Evolutionary conservation across 2,329 filamentous ascomycete genomes (phyloP).

Genomic region (Verticillium tricorpus): DNA sequence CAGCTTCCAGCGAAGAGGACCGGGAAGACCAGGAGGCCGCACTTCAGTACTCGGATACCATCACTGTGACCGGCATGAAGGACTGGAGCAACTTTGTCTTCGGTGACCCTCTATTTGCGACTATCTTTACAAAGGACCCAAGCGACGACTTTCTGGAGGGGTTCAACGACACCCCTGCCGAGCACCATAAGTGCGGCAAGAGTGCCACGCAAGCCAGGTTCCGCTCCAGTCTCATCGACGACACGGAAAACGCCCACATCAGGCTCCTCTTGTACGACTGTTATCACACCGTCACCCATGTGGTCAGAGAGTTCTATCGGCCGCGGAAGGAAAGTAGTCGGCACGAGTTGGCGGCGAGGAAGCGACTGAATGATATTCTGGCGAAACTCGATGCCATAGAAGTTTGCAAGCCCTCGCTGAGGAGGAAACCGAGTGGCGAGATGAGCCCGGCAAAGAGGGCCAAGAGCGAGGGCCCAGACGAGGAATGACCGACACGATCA

Average conservation of each 20-base stretch:
- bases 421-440: constrained; percentile 32
- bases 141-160: constrained; percentile 42
- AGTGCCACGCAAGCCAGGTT: neutral
- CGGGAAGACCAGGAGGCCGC: constrained; percentile 2
- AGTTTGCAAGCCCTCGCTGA: constrained; percentile 12
- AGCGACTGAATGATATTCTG: constrained; percentile 43
- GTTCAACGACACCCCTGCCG: constrained; percentile 28
- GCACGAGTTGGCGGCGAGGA: constrained; percentile 48
- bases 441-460: constrained; percentile 40
- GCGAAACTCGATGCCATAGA: constrained; percentile 38
- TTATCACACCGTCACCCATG: constrained; percentile 47
- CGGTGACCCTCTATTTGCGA: constrained; percentile 53
- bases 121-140: constrained; percentile 40
- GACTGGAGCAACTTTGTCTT: constrained; percentile 58
- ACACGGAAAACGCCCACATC: constrained; percentile 34
- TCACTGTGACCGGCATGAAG: constrained; percentile 25
- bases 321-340: constrained; percentile 41
- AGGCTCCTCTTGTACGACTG: constrained; percentile 53
- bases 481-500: neutral
- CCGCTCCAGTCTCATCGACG: constrained; percentile 32
- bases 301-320: constrained; percentile 53
- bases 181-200: neutral
- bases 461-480: constrained; percentile 18
- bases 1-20: neutral
- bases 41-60: neutral